Percentiles rank a stretch among this genome's conserved stretches.
Conservation (phyloP, 2,329 filamentous ascomycete genomes). For the Beauveria sp. region DNA sequence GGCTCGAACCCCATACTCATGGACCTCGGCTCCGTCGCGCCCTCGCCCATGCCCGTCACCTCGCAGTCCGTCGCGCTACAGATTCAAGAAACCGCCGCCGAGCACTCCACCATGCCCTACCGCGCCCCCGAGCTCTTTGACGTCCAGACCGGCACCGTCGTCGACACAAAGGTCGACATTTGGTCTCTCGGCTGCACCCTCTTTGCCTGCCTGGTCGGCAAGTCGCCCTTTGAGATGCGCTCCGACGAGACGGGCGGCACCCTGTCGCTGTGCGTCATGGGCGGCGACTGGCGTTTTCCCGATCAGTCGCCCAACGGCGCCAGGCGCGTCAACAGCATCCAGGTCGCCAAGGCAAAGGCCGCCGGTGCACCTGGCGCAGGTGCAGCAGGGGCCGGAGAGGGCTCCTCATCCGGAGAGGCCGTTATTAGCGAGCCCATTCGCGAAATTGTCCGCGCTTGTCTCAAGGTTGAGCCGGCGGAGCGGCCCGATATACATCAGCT, state of each 20-base stretch:
- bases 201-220: conserved; percentile 92
- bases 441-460: conserved; percentile 78
- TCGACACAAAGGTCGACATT: conserved; percentile 96
- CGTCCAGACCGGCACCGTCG: conserved; percentile 82
- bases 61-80: conserved; percentile 84
- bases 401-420: conserved; percentile 20
- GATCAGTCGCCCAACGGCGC: conserved; percentile 64
- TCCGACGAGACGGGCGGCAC: conserved; percentile 94
- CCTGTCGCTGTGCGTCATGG: conserved; percentile 82
- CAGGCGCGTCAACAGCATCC: conserved; percentile 36
- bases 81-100: conserved; percentile 87
- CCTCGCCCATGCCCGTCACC: conserved; percentile 81
- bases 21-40: conserved; percentile 89
- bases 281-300: conserved; percentile 94
- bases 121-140: conserved; percentile 96
- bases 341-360: conserved; percentile 17
- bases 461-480: conserved; percentile 80
- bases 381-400: conserved; percentile 20
- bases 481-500: conserved; percentile 81
- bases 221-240: conserved; percentile 92
- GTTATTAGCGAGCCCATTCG: conserved; percentile 76
- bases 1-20: conserved; percentile 87
- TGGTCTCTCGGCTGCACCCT: conserved; percentile 98
- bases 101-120: conserved; percentile 98
- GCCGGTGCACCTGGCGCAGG: conserved; percentile 20